These are phyloP conservation scores for Linnemannia hyalina DNA, from an alignment of 192 early-diverging fungal species.

Conservation along the genomic window DNA sequence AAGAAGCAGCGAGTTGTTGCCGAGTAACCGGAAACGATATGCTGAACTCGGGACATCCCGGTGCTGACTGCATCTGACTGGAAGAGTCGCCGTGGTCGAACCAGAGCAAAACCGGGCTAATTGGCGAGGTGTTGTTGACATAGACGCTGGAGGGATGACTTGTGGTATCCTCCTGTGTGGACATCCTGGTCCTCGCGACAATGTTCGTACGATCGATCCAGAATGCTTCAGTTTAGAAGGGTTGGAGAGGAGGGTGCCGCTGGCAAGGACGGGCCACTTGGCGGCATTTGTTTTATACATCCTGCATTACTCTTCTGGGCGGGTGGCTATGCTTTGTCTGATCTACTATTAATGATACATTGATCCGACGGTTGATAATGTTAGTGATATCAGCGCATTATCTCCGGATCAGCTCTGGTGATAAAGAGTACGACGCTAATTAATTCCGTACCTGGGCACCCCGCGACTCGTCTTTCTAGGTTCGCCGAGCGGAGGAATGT, in stretches of 20 bases:
- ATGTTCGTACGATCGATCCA: not conserved
- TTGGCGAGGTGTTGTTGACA: not conserved
- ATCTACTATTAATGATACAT: not conserved
- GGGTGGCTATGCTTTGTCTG: not conserved
- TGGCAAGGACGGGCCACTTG: slow-evolving; percentile 33
- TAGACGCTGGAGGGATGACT: not conserved
- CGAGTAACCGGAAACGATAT: not conserved
- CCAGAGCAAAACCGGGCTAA: not conserved
- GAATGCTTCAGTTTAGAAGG: not conserved
- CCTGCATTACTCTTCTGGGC: slow-evolving; percentile 16
- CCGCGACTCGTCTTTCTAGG: not conserved
- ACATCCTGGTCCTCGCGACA: not conserved
- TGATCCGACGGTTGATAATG: no score
- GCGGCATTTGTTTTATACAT: slow-evolving; percentile 40
- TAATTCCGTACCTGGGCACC: not conserved
- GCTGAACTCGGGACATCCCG: not conserved
- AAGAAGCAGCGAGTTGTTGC: not conserved
- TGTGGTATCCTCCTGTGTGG: not conserved
- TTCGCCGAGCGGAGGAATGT: not conserved
- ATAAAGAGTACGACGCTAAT: no score
- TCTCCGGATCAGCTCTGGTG: no score
- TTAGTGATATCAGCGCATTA: no score
- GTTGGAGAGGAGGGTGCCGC: not conserved
- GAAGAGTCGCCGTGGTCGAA: not conserved
- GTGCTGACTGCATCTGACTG: not conserved